phyloP scores from a whole-genome alignment of 768 basidiomycete genomes.

The Hypsizygus marmoreus region DNA sequence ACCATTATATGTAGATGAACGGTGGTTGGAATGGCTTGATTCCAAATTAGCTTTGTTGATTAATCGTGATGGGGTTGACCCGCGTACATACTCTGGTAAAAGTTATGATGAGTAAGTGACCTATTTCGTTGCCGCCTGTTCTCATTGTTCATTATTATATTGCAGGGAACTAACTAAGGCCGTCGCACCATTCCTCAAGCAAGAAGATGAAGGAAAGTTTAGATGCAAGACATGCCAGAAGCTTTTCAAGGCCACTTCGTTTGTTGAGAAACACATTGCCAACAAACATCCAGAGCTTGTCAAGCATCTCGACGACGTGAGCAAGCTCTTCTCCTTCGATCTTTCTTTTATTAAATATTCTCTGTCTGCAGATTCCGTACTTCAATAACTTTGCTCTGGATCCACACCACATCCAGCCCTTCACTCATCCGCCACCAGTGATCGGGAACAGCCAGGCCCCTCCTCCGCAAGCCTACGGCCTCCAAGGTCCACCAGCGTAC shows the following conservation, averaged over 20 bases:
- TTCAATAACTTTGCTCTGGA: constrained; percentile 98
- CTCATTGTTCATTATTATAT: constrained; percentile 10
- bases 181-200: constrained; percentile 81
- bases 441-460: constrained; percentile 70
- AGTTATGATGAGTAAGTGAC: constrained; percentile 76
- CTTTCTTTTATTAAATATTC: constrained; percentile 13
- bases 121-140: constrained; percentile 5
- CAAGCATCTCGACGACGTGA: constrained; percentile 82
- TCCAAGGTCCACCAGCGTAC: constrained; percentile 60
- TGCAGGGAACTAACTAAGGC: constrained; percentile 79
- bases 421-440: constrained; percentile 72
- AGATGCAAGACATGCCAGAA: constrained; percentile 96
- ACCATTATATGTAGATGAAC: constrained; percentile 59
- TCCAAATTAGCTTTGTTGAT: constrained; percentile 81
- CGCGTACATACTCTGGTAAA: constrained; percentile 87
- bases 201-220: constrained; percentile 97
- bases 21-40: constrained; percentile 90
- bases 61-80: constrained; percentile 78
- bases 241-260: constrained; percentile 95
- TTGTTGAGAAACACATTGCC: constrained; percentile 95
- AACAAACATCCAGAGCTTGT: constrained; percentile 92
- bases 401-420: constrained; percentile 88
- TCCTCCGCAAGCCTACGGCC: constrained; percentile 84
- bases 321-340: constrained; percentile 16
- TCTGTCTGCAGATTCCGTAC: constrained; percentile 64